Conservation (phyloP, 441 rosid genomes). For the Macaranga tanarius region DNA sequence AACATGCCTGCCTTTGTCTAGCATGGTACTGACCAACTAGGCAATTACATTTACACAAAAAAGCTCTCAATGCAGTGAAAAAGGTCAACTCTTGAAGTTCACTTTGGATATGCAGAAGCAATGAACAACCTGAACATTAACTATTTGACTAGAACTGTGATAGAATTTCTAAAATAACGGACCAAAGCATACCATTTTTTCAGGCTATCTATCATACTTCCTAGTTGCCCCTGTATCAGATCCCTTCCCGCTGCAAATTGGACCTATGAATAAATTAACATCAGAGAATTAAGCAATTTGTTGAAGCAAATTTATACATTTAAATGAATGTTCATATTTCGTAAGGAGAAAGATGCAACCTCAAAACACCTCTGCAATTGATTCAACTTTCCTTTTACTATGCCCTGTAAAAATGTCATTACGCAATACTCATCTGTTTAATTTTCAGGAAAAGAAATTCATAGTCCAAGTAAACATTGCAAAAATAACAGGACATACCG, state of each 20-base stretch:
- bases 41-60: not conserved
- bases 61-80: no score
- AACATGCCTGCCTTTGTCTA: not conserved
- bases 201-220: slow-evolving; percentile 65
- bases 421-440: slow-evolving; percentile 1
- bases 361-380: slow-evolving; percentile 75
- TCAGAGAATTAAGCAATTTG: not conserved
- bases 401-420: slow-evolving; percentile 46
- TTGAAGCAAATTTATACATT: not conserved
- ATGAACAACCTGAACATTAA: not conserved
- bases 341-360: slow-evolving; percentile 36
- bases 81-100: not conserved
- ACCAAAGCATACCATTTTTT: slow-evolving; percentile 55
- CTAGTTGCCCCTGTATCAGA: slow-evolving; percentile 72
- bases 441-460: not conserved
- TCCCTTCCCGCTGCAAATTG: slow-evolving; percentile 94
- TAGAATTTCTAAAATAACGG: not conserved
- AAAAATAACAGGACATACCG: slow-evolving; percentile 38
- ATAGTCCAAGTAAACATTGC: not conserved
- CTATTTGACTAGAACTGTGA: slow-evolving; percentile 6
- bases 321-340: slow-evolving; percentile 8
- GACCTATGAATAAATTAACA: slow-evolving; percentile 45
- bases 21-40: not conserved
- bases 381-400: slow-evolving; percentile 86
- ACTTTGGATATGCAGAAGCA: slow-evolving; percentile 1